A percentile compares a stretch with the other conserved stretches of the same genome.
These are phyloP conservation scores for Adenanthera pavonina DNA, from an alignment of 306 rosid species.

Conservation along the genomic window DNA sequence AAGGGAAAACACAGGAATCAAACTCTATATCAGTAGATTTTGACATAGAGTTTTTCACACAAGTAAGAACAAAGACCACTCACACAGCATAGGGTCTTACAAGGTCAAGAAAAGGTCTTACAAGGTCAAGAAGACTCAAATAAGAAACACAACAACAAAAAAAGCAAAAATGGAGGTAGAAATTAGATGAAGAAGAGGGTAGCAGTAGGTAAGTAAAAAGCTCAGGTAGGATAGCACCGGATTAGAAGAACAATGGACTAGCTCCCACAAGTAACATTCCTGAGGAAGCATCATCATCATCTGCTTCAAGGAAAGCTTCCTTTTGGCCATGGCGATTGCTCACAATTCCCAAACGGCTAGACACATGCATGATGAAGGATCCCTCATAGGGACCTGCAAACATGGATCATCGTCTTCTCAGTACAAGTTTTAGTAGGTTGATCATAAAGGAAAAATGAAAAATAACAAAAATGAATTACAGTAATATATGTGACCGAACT, in stretches of 20 bases:
- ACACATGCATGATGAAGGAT: slow-evolving; percentile 45
- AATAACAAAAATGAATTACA: slow-evolving; percentile 21
- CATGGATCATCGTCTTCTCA: not conserved
- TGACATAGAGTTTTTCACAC: slow-evolving; percentile 38
- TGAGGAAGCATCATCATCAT: not conserved
- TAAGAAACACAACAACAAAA: not conserved
- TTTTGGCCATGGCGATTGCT: not conserved
- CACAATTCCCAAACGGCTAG: not conserved
- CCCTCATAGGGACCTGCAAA: slow-evolving; percentile 19
- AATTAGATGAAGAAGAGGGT: slow-evolving; percentile 27
- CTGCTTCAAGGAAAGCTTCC: not conserved
- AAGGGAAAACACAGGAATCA: slow-evolving; percentile 34
- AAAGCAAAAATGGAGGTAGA: not conserved
- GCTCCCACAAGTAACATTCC: slow-evolving; percentile 10
- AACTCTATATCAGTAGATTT: slow-evolving; percentile 49
- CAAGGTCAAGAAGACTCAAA: slow-evolving; percentile 95
- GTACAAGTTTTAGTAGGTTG: slow-evolving; percentile 1
- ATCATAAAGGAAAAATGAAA: slow-evolving; percentile 33
- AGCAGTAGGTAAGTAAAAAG: slow-evolving; percentile 42
- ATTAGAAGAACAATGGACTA: slow-evolving; percentile 39
- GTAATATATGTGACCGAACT: not conserved
- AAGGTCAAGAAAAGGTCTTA: slow-evolving; percentile 99
- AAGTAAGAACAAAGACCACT: slow-evolving; percentile 30
- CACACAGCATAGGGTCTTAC: slow-evolving; percentile 68
- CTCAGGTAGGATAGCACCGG: slow-evolving; percentile 97